phyloP scores from a whole-genome alignment of 2,329 filamentous ascomycete species.

The Colletotrichum plurivorum region DNA sequence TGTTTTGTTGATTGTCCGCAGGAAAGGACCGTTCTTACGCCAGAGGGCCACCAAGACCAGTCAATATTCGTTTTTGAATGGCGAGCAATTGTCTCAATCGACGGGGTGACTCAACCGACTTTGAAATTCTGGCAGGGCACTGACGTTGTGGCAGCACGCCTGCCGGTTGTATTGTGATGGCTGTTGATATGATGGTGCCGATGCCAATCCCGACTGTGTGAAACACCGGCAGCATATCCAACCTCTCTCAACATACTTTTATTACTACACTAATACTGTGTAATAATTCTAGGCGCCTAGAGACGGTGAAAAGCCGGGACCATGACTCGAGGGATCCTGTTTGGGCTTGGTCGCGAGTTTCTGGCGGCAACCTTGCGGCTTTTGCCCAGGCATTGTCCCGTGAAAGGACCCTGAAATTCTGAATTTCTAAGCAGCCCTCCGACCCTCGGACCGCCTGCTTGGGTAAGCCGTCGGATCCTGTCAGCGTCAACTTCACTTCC shows the following conservation, averaged over 20 bases:
- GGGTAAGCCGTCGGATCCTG: slow-evolving; percentile 20
- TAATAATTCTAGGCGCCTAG: not conserved
- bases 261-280: not conserved
- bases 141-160: too few relatives aligned
- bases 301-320: slow-evolving; percentile 28
- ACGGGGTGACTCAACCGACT: too few relatives aligned
- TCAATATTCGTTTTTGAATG: too few relatives aligned
- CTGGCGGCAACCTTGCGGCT: slow-evolving; percentile 28
- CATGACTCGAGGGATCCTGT: slow-evolving; percentile 34
- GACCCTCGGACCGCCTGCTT: slow-evolving; percentile 33
- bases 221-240: slow-evolving; percentile 7
- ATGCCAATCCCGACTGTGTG: too few relatives aligned
- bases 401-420: slow-evolving; percentile 36
- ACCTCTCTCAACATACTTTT: slow-evolving; percentile 1
- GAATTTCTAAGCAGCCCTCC: slow-evolving; percentile 39
- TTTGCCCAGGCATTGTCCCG: slow-evolving; percentile 22
- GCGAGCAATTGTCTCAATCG: too few relatives aligned
- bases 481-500: slow-evolving; percentile 1
- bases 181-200: too few relatives aligned
- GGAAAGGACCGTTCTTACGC: not conserved
- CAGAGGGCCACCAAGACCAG: too few relatives aligned
- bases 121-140: too few relatives aligned
- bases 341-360: slow-evolving; percentile 29
- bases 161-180: too few relatives aligned
- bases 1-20: not conserved